Percentiles rank a stretch among this genome's conserved stretches.
These are phyloP conservation scores for Cryptococcus maquisensis DNA, from an alignment of 1,284 basidiomycete species.

Conservation along the genomic window DNA sequence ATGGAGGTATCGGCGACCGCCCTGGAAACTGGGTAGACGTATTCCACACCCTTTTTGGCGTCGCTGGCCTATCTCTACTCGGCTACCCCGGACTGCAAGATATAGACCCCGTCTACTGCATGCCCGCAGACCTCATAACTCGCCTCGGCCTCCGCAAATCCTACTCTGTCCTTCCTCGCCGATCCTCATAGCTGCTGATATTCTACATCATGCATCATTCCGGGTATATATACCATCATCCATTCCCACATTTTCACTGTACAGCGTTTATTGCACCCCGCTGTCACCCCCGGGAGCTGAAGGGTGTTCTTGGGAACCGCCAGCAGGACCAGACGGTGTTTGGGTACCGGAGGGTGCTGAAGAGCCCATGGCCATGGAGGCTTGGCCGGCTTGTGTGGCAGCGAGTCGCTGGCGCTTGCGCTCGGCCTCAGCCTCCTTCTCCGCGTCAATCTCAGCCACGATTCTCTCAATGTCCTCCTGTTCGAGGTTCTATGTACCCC, in stretches of 20 bases:
- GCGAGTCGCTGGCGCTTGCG: constrained; percentile 71
- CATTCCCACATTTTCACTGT: not conserved
- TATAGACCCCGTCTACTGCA: constrained; percentile 92
- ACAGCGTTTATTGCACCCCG: constrained; percentile 35
- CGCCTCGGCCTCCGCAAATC: constrained; percentile 55
- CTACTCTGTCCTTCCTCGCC: constrained; percentile 31
- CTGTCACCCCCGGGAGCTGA: constrained; percentile 26
- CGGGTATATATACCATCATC: constrained; percentile 1
- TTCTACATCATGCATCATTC: constrained; percentile 2
- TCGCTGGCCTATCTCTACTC: constrained; percentile 83
- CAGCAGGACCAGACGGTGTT: constrained; percentile 19
- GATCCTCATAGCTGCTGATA: constrained; percentile 17
- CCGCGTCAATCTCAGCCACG: constrained; percentile 83
- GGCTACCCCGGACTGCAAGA: constrained; percentile 79
- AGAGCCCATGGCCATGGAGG: constrained; percentile 41
- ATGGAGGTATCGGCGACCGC: constrained; percentile 89
- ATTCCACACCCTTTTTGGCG: constrained; percentile 90
- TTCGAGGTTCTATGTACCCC: constrained; percentile 67
- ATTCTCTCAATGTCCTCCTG: constrained; percentile 83
- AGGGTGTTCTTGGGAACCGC: not conserved
- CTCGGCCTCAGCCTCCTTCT: constrained; percentile 95
- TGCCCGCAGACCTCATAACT: constrained; percentile 77
- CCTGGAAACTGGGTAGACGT: constrained; percentile 93
- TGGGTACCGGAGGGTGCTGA: constrained; percentile 19
- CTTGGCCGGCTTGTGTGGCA: constrained; percentile 55